phyloP scores from a whole-genome alignment of 441 rosid genomes.

The Syzygium malaccense region DNA sequence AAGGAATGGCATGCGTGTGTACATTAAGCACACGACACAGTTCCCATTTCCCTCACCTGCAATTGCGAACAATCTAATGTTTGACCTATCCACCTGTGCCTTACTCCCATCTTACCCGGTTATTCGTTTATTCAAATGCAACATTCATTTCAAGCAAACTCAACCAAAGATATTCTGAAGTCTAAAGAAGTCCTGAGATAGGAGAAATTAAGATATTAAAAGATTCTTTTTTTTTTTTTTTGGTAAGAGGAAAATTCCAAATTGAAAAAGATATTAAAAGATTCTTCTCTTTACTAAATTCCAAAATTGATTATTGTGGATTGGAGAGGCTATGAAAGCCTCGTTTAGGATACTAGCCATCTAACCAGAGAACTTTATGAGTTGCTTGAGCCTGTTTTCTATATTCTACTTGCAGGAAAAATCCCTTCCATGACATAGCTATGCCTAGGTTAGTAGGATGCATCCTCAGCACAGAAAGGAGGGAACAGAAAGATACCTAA shows the following conservation, averaged over 20 bases:
- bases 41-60: not conserved
- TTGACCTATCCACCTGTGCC: not conserved
- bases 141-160: not conserved
- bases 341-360: not conserved
- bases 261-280: not conserved
- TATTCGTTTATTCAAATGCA: not conserved
- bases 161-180: not conserved
- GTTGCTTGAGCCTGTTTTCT: not conserved
- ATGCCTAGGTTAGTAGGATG: not conserved
- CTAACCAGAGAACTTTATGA: not conserved
- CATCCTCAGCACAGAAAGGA: not conserved
- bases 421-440: not conserved
- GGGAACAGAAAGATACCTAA: not conserved
- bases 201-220: not conserved
- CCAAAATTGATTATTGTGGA: not conserved
- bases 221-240: no score
- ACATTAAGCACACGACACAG: not conserved
- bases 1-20: not conserved
- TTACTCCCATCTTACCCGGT: not conserved
- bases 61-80: not conserved
- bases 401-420: not conserved
- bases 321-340: not conserved
- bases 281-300: not conserved
- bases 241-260: no score
- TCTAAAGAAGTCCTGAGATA: not conserved